Evolutionary conservation across 2,329 filamentous ascomycete genomes (phyloP), one percentile per base, ranked within the genome.

Genomic region (Ophiosphaerella korrae): DNA sequence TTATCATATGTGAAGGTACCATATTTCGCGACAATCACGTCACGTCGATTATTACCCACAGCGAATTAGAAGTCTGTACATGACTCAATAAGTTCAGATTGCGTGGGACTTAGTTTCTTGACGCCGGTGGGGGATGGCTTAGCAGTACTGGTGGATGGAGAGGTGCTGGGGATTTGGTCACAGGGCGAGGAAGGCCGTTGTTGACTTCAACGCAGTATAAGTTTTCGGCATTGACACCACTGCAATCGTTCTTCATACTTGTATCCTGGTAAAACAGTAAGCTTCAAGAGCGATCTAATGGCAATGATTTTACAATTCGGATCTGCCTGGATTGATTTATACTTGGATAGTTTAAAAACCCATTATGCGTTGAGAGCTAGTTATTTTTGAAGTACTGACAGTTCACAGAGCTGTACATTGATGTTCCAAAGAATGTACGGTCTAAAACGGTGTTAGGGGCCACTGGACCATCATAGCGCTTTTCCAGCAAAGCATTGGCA

Each of bases 131-230:
- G 34, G 8, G 46, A 21, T 32, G 46, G 40, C 32, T 18, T 18
- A 3, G 18, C 18, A 3, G 34, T 23, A 11, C n/a, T 32, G 11
- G 46, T 52, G 14, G 18, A 18, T 41, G 3, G 18, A 18, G 18
- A 3, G 18, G 18, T 18, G 3, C 3, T 18, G 3, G 18, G 2
- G 18, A 18, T 18, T 18, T 18, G 18, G 18, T 47, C n/a, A 38
- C 38, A 12, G 43, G 41, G 18, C 45, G 42, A 43, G 44, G 31
- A 8, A 52, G 49, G 9, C 49, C 44, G 23, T 35, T 36, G 36
- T 52, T 52, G 41, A 54, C 50, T 48, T 60, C 57, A 12, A 60
- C 53, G 31, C 53, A 60, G 37, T 60, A 57, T 8, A 53, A 52
- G 32, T 60, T 50, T 13, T 51, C 53, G 21, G 57, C 40, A 33